A percentile compares a stretch with the other conserved stretches of the same genome.
These are phyloP conservation scores for Podaxis mareebaensis DNA, from an alignment of 768 basidiomycete species.

Conservation along the genomic window DNA sequence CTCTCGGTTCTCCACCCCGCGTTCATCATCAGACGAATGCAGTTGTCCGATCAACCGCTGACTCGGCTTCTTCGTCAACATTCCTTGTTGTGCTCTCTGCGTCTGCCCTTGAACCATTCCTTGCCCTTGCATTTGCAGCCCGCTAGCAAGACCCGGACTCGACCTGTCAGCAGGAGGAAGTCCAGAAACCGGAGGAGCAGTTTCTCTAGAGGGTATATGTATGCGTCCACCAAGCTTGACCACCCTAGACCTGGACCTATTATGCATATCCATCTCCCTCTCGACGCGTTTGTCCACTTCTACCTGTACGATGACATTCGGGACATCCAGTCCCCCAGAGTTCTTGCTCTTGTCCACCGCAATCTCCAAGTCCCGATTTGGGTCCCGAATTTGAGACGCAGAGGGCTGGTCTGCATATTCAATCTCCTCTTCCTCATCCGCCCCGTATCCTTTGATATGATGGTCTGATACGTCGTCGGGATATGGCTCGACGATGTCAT, in stretches of 20 bases:
- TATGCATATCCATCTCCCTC: not conserved
- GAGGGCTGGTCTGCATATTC: conserved; percentile 1
- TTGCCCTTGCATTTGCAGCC: not conserved
- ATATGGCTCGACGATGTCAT: not conserved
- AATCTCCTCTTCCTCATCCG: not conserved
- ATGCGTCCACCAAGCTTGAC: not conserved
- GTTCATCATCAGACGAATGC: conserved; percentile 11
- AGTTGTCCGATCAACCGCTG: conserved; percentile 12
- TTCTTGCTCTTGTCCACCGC: not conserved
- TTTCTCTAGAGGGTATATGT: not conserved
- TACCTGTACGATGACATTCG: conserved; percentile 10
- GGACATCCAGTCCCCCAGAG: not conserved
- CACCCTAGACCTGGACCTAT: not conserved
- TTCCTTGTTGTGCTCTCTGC: not conserved
- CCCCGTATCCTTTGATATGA: not conserved
- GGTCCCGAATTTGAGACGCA: not conserved
- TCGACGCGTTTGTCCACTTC: conserved; percentile 13
- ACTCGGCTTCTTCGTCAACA: not conserved
- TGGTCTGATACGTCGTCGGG: not conserved
- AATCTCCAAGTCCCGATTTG: not conserved
- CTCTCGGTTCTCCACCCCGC: not conserved
- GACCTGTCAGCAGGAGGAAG: not conserved
- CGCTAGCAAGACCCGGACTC: not conserved
- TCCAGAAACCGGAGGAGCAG: not conserved
- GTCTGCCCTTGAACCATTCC: not conserved